Evolutionary conservation across 176 grass and related monocot genomes (phyloP).

Genomic region (Oryza nivara): DNA sequence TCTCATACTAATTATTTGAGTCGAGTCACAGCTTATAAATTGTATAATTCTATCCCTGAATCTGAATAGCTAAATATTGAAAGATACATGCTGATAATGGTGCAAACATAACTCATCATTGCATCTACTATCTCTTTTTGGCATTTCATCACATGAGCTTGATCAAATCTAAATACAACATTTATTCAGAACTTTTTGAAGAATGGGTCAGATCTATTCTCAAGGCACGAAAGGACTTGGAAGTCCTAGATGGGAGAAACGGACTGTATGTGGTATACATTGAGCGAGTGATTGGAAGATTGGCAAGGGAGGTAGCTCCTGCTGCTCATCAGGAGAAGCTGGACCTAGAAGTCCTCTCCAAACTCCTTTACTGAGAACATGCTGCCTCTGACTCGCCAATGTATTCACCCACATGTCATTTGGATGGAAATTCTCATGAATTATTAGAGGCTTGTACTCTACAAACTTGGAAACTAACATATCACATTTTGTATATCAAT

Average conservation of each 20-base stretch:
- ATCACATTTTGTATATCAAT: slow-evolving; percentile 10
- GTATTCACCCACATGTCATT: slow-evolving; percentile 29
- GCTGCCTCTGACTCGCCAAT: slow-evolving; percentile 15
- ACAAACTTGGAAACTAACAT: slow-evolving; percentile 3
- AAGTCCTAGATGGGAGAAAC: slow-evolving; percentile 77
- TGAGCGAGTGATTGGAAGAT: slow-evolving; percentile 65
- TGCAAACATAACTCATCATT: slow-evolving; percentile 30
- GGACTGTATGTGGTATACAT: slow-evolving; percentile 79
- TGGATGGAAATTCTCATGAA: not conserved
- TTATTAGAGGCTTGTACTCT: slow-evolving; percentile 14
- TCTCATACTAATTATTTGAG: not conserved
- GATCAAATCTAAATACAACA: slow-evolving; percentile 37
- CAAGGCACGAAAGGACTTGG: slow-evolving; percentile 72
- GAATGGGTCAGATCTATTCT: slow-evolving; percentile 87
- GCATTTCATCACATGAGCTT: slow-evolving; percentile 21
- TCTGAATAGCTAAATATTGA: slow-evolving; percentile 20
- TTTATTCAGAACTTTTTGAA: slow-evolving; percentile 71
- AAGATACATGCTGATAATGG: not conserved
- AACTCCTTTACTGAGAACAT: slow-evolving; percentile 59
- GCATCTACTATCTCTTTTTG: slow-evolving; percentile 11
- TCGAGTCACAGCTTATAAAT: not conserved
- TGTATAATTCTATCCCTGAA: slow-evolving; percentile 22
- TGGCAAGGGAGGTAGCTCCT: slow-evolving; percentile 74
- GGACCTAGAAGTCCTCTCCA: slow-evolving; percentile 64
- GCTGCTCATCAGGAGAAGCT: slow-evolving; percentile 71